Conservation (phyloP, 768 basidiomycete species). For the Lactarius hatsudake region DNA sequence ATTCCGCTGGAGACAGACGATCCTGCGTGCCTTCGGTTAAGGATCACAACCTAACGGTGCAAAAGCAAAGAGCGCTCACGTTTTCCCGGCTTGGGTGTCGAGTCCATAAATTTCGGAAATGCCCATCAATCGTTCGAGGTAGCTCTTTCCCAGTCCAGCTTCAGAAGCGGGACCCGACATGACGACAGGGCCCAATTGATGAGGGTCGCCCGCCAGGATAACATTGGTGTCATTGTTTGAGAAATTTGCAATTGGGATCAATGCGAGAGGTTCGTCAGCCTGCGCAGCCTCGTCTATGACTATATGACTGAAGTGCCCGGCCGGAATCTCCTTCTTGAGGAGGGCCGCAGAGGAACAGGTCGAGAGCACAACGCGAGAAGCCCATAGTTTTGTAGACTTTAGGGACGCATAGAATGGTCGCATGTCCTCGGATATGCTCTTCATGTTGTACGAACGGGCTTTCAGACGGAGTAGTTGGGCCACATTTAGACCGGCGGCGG, state of each 20-base stretch:
- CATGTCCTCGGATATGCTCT: constrained; percentile 39
- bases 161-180: constrained; percentile 32
- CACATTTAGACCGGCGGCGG: constrained; percentile 16
- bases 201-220: constrained; percentile 39
- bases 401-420: constrained; percentile 36
- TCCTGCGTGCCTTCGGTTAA: constrained; percentile 20
- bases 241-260: constrained; percentile 42
- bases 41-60: too few relatives aligned
- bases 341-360: constrained; percentile 56
- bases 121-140: constrained; percentile 38
- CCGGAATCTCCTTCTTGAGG: constrained; percentile 45
- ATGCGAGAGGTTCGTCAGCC: constrained; percentile 56
- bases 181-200: constrained; percentile 40
- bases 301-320: constrained; percentile 58
- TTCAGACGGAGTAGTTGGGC: constrained; percentile 53
- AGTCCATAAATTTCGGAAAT: constrained; percentile 33
- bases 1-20: constrained; percentile 23
- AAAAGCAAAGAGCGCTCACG: constrained; percentile 31
- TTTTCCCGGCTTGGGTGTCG: constrained; percentile 28
- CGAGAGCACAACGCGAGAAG: constrained; percentile 52
- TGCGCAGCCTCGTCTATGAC: constrained; percentile 68
- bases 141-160: constrained; percentile 36
- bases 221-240: constrained; percentile 37
- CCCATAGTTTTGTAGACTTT: constrained; percentile 36
- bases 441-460: constrained; percentile 42